Percentiles rank a stretch among this genome's conserved stretches.
Evolutionary conservation across 768 basidiomycete genomes (phyloP).

Genomic region (Pisolithus microcarpus): DNA sequence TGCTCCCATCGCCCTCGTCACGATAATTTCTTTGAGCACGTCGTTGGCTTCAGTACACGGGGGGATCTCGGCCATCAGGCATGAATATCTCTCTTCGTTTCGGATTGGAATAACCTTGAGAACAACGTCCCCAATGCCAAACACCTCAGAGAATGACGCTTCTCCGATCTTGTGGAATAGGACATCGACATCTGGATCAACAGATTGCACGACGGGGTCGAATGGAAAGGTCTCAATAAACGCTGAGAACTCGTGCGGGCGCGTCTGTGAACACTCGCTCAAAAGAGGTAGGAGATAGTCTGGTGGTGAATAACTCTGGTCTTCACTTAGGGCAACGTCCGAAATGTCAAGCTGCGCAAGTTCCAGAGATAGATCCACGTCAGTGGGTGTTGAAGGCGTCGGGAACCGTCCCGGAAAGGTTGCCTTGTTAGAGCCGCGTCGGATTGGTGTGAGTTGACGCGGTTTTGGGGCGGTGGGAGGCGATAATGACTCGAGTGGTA

Average conservation of each 20-base stretch:
- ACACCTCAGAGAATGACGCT: conserved; percentile 96
- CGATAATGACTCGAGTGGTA: conserved; percentile 5
- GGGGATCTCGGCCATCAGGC: conserved; percentile 45
- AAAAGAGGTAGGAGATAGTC: conserved; percentile 57
- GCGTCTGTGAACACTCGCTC: conserved; percentile 62
- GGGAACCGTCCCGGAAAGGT: conserved; percentile 34
- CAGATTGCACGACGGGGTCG: conserved; percentile 53
- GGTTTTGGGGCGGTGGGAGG: conserved; percentile 29
- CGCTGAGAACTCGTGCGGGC: conserved; percentile 70
- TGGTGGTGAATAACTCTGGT: conserved; percentile 38
- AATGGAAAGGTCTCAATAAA: conserved; percentile 78
- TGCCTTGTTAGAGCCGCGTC: conserved; percentile 32
- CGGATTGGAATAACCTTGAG: conserved; percentile 81
- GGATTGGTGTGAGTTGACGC: conserved; percentile 68
- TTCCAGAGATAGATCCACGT: conserved; percentile 36
- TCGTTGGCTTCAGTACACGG: conserved; percentile 67
- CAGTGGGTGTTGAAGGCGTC: conserved; percentile 52
- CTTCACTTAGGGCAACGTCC: conserved; percentile 42
- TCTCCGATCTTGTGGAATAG: conserved; percentile 86
- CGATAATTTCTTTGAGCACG: conserved; percentile 73
- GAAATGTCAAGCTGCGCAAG: conserved; percentile 37
- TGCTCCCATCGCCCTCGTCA: conserved; percentile 70
- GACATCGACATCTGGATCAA: conserved; percentile 22
- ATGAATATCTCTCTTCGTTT: conserved; percentile 33
- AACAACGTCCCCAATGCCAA: conserved; percentile 83